Evolutionary conservation across 1,284 basidiomycete species (phyloP).

Genomic region (Macrocystidia cucumis): DNA sequence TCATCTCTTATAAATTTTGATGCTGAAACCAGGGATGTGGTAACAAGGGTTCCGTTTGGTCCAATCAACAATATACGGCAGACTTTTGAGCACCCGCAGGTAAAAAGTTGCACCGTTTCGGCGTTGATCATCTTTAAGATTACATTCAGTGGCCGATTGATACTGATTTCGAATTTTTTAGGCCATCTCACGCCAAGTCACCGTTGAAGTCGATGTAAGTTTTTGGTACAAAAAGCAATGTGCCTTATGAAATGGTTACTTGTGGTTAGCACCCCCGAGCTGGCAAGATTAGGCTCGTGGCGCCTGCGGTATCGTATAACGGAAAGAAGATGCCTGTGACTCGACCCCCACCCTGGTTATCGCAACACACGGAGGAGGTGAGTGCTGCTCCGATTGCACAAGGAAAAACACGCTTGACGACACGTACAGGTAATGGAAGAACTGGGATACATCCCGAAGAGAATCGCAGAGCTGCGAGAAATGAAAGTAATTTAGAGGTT

Average conservation of each 20-base stretch:
- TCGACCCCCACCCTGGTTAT: conserved; percentile 77
- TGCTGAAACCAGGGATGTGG: background rate
- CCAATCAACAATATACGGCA: conserved; percentile 90
- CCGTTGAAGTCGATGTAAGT: conserved; percentile 38
- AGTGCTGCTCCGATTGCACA: conserved; percentile 9
- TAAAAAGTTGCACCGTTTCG: conserved; percentile 22
- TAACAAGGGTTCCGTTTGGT: conserved; percentile 72
- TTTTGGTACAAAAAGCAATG: background rate
- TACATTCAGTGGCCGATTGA: background rate
- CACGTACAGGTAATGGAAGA: conserved; percentile 52
- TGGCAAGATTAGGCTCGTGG: conserved; percentile 82
- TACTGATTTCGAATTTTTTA: conserved; percentile 10
- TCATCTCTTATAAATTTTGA: conserved; percentile 1
- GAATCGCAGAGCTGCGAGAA: conserved; percentile 46
- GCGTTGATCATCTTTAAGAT: too few relatives aligned
- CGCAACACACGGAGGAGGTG: conserved; percentile 78
- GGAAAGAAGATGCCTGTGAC: conserved; percentile 72
- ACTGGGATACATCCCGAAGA: conserved; percentile 54
- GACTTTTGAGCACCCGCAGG: conserved; percentile 91
- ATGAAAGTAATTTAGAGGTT: conserved; percentile 42
- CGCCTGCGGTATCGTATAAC: conserved; percentile 85
- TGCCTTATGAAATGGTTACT: background rate
- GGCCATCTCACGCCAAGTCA: conserved; percentile 36
- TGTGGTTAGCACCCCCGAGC: conserved; percentile 58
- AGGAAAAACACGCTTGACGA: conserved; percentile 5